Conservation (phyloP, 1,284 basidiomycete species). For the Ceratobasidium sp. region DNA sequence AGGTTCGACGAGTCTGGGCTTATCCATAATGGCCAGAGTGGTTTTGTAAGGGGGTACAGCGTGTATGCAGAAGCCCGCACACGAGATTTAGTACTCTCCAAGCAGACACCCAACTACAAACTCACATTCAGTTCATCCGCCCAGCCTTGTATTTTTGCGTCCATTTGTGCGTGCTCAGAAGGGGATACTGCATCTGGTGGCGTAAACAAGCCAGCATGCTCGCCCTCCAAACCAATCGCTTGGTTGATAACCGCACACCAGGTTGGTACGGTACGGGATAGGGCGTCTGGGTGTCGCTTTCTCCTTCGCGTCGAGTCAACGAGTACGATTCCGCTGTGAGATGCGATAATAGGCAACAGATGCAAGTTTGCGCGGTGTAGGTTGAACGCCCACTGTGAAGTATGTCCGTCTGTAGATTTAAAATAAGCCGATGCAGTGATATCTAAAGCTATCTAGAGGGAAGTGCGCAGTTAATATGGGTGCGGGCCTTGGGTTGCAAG, state of each 20-base stretch:
- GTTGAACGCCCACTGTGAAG: conserved; percentile 89
- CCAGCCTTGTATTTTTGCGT: conserved; percentile 68
- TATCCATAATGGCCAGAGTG: conserved; percentile 75
- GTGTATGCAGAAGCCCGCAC: conserved; percentile 67
- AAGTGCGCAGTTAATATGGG: conserved; percentile 32
- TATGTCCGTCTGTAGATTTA: conserved; percentile 95
- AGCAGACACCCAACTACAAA: conserved; percentile 3
- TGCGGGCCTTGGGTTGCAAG: conserved; percentile 33
- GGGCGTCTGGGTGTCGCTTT: conserved; percentile 93
- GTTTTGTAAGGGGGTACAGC: conserved; percentile 61
- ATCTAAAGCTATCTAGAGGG: conserved; percentile 53
- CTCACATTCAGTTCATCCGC: conserved; percentile 68
- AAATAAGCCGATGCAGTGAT: conserved; percentile 73
- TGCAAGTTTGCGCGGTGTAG: conserved; percentile 88
- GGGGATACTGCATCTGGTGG: conserved; percentile 62
- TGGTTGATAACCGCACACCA: conserved; percentile 95
- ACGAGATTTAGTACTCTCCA: conserved; percentile 55
- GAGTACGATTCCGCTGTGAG: conserved; percentile 73
- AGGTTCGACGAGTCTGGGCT: conserved; percentile 66
- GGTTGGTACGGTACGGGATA: conserved; percentile 94
- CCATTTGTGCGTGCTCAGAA: conserved; percentile 35
- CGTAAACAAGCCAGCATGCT: conserved; percentile 69
- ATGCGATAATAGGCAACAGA: conserved; percentile 68
- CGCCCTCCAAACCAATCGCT: conserved; percentile 66
- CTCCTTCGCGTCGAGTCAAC: conserved; percentile 95